phyloP scores from a whole-genome alignment of 1,284 basidiomycete species.

The Peniophora sp. region DNA sequence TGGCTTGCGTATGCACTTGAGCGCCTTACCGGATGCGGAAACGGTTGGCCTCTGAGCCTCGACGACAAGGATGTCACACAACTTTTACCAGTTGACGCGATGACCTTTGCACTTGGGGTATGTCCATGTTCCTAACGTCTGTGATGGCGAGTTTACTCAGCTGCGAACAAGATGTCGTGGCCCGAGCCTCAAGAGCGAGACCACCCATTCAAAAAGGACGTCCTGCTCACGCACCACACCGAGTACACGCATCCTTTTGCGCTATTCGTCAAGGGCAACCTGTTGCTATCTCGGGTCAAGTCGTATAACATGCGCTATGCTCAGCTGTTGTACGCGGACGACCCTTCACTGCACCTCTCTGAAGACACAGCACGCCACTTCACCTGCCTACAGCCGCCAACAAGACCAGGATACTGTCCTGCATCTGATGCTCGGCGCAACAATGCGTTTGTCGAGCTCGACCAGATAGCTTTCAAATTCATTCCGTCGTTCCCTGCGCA shows the following conservation, averaged over 20 bases:
- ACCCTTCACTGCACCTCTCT: constrained; percentile 26
- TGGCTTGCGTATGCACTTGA: constrained; percentile 67
- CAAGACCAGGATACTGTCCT: constrained; percentile 7
- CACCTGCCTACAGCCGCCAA: constrained; percentile 18
- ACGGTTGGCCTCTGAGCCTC: constrained; percentile 63
- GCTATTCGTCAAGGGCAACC: constrained; percentile 65
- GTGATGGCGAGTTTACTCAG: constrained; percentile 33
- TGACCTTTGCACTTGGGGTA: constrained; percentile 55
- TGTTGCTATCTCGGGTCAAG: constrained; percentile 63
- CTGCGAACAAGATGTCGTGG: neutral
- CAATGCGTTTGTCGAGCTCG: constrained; percentile 58
- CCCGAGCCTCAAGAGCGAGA: constrained; percentile 45
- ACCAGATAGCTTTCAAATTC: constrained; percentile 49
- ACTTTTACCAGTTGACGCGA: constrained; percentile 53
- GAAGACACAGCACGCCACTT: constrained; percentile 15
- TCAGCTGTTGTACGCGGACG: constrained; percentile 48
- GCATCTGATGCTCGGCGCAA: constrained; percentile 47
- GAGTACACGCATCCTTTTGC: constrained; percentile 65
- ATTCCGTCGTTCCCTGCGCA: constrained; percentile 50
- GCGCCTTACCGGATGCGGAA: constrained; percentile 55
- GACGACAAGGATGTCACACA: constrained; percentile 69
- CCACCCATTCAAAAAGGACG: constrained; percentile 55
- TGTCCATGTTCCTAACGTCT: constrained; percentile 30
- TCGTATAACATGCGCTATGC: constrained; percentile 65
- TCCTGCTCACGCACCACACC: constrained; percentile 47